A percentile compares a stretch with the other conserved stretches of the same genome.
These are phyloP conservation scores for Cairneyella variabilis DNA, from an alignment of 495 filamentous ascomycete genomes.

Conservation along the genomic window DNA sequence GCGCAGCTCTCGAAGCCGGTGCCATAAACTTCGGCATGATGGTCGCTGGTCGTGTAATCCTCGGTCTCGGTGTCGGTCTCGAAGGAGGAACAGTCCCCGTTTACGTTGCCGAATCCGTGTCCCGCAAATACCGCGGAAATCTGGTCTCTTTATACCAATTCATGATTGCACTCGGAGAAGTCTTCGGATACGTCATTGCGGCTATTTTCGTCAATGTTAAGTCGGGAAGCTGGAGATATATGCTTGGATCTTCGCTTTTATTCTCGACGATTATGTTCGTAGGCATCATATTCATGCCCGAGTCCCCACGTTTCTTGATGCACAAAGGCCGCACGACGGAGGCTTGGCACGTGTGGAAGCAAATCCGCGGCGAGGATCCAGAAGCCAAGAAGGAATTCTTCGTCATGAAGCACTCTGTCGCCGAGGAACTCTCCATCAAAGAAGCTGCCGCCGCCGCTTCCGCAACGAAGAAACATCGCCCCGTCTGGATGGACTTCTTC, in stretches of 20 bases:
- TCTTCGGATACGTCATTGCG: conserved; percentile 58
- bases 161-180: conserved; percentile 60
- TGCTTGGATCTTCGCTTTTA: conserved; percentile 59
- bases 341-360: conserved; percentile 61
- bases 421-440: conserved; percentile 41
- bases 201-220: conserved; percentile 56
- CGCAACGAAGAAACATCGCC: too few relatives aligned
- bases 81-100: conserved; percentile 60
- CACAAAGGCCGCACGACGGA: conserved; percentile 60
- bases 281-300: conserved; percentile 66
- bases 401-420: conserved; percentile 54
- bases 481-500: conserved; percentile 60
- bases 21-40: conserved; percentile 57
- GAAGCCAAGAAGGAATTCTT: conserved; percentile 58
- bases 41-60: conserved; percentile 53
- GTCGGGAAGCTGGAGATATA: conserved; percentile 58
- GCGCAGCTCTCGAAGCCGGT: conserved; percentile 56
- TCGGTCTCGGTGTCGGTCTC: conserved; percentile 56
- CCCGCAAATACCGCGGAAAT: conserved; percentile 52
- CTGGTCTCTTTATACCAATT: conserved; percentile 60
- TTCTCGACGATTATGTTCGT: conserved; percentile 58
- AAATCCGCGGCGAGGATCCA: conserved; percentile 49
- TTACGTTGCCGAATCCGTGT: conserved; percentile 49
- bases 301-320: conserved; percentile 69
- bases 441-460: conserved; percentile 25